These are phyloP conservation scores for Penicillium crustosum DNA, from an alignment of 2,329 filamentous ascomycete species.

Conservation along the genomic window DNA sequence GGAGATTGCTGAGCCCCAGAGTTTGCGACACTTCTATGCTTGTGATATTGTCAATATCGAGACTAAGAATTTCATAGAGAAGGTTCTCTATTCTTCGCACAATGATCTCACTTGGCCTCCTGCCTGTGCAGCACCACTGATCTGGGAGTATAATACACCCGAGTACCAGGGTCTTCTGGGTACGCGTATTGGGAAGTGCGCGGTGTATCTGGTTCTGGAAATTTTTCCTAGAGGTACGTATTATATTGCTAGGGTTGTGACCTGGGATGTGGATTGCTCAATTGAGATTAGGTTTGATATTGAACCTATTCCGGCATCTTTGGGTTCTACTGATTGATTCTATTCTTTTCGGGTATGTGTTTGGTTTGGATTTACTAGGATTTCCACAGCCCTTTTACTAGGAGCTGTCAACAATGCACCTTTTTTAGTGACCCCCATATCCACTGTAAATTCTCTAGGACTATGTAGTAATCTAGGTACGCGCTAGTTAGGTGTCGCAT, in stretches of 20 bases:
- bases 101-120: neutral
- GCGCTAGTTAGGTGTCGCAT: too few relatives aligned
- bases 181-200: conserved; percentile 1
- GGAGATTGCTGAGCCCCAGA: neutral
- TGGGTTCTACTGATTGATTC: neutral
- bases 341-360: neutral
- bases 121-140: neutral
- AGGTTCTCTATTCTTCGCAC: neutral
- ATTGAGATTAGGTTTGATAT: conserved; percentile 7
- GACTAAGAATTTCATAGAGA: neutral
- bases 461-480: too few relatives aligned
- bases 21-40: neutral
- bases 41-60: neutral
- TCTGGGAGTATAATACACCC: conserved; percentile 1
- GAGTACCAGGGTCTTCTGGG: conserved; percentile 5
- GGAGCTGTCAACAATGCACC: neutral
- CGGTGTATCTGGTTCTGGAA: neutral
- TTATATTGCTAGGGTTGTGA: conserved; percentile 3
- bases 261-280: neutral
- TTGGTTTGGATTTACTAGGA: neutral
- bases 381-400: neutral
- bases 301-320: neutral
- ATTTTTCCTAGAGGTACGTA: neutral
- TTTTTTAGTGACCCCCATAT: neutral
- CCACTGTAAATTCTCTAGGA: too few relatives aligned